Base-by-base conservation (phyloP, 106 monocot genomes). In the Acanthochlamys bracteata region DNA sequence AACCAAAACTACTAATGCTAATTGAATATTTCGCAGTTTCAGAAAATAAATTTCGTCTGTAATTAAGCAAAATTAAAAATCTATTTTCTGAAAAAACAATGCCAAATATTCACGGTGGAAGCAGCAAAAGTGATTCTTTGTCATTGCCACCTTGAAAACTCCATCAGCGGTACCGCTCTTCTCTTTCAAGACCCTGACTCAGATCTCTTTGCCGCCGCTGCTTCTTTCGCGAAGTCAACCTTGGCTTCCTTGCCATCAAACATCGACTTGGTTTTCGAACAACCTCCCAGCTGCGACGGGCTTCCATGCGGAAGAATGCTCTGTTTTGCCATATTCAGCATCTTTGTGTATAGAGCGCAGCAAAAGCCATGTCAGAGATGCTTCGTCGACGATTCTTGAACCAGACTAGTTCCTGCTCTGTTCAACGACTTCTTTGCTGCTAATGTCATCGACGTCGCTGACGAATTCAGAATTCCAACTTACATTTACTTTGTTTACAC, bases 91-190 rank as follows among this genome's bases (percentile, higher is more conserved):
- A n/a, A n/a, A n/a, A n/a, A n/a, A n/a, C n/a, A n/a, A n/a, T n/a
- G n/a, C n/a, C n/a, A n/a, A n/a, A 47, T 65, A 3, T 59, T 74
- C 42, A 66, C 61, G 59, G 55, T 80, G 1, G 74, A 80, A 41
- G 22, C 58, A 14, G 74, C 69, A 41, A 73, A 79, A 51, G 41
- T 40, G 24, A 57, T 79, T 25, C 26, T 72, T 26, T 1, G 27
- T 39, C 24, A 22, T 63, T 9, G n/a, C 51, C 4, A 41, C 42
- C 13, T 2, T 19, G 51, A 13, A 51, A 13, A 9, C n/a, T 19
- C 47, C 75, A 64, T 75, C 70, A 47, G 25, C 63, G 33, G 4
- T 60, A 80, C 74, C 19, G 21, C 75, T 25, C 75, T 80, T 66
- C 25, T 66, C 55, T 45, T 74, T 4, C 49, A 53, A 20, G 45